Evolutionary conservation across 441 rosid genomes (phyloP).

Genomic region (Eruca vesicaria): DNA sequence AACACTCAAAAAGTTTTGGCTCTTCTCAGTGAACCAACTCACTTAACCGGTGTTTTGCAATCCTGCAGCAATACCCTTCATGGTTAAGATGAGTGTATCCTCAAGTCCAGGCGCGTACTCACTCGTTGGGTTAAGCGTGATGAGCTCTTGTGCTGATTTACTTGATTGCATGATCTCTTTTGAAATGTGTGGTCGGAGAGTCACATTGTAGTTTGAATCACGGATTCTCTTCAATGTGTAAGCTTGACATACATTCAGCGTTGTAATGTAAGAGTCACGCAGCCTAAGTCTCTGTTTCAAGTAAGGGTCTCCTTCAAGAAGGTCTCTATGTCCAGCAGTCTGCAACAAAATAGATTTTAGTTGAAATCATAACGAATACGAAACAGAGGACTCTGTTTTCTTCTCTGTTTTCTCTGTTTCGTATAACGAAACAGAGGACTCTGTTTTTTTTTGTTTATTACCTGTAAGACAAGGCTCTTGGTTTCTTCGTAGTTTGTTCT

Average conservation of each 20-base stretch:
- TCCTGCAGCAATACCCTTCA: conserved; percentile 98
- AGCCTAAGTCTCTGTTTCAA: conserved; percentile 88
- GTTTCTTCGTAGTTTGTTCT: conserved; percentile 74
- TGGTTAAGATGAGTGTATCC: conserved; percentile 92
- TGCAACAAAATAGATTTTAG: conserved; percentile 11
- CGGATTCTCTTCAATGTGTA: conserved; percentile 87
- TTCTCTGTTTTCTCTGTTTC: too few relatives aligned
- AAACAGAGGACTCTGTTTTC: conserved; percentile 3
- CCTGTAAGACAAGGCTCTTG: conserved; percentile 80
- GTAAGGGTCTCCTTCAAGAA: conserved; percentile 92
- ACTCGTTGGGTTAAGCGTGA: conserved; percentile 72
- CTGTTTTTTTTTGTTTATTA: conserved; percentile 16
- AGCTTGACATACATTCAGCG: conserved; percentile 92
- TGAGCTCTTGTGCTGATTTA: conserved; percentile 70
- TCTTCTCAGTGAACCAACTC: not conserved
- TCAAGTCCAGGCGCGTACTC: conserved; percentile 93
- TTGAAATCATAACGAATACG: not conserved
- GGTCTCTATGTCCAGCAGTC: conserved; percentile 90
- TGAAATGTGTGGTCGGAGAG: conserved; percentile 70
- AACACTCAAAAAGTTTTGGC: not conserved
- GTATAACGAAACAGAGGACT: too few relatives aligned
- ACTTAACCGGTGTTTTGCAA: conserved; percentile 87
- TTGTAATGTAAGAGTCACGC: conserved; percentile 88
- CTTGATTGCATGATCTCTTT: conserved; percentile 66
- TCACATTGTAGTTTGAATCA: conserved; percentile 72